A percentile compares a stretch with the other conserved stretches of the same genome.
Evolutionary conservation across 306 rosid genomes (phyloP).

Genomic region (Castanea sativa): DNA sequence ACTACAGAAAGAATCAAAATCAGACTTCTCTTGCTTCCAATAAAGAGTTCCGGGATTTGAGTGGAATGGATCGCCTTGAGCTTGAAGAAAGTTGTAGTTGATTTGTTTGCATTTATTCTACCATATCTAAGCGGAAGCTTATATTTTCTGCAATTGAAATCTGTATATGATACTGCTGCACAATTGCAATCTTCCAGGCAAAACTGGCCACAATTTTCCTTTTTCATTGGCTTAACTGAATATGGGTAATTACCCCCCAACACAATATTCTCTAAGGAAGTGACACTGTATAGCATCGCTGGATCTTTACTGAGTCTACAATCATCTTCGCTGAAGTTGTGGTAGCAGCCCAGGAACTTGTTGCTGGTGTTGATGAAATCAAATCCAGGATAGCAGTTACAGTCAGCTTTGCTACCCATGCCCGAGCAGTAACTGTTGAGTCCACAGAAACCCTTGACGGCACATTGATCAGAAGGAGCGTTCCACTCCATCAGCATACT

Average conservation of each 20-base stretch:
- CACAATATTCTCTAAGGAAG: neutral
- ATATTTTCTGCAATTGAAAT: rapidly evolving
- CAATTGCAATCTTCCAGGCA: too few species aligned
- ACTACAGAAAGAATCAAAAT: neutral
- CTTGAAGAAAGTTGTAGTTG: too few species aligned
- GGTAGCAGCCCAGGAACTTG: neutral
- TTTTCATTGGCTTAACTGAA: rapidly evolving
- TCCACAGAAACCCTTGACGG: too few species aligned
- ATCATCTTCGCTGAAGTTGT: neutral
- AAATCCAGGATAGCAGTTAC: neutral
- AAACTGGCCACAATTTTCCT: rapidly evolving
- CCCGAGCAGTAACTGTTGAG: too few species aligned
- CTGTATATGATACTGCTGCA: too few species aligned
- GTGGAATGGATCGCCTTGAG: rapidly evolving
- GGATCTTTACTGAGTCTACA: neutral
- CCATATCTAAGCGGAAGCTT: too few species aligned
- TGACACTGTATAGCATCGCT: rapidly evolving
- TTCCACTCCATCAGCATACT: neutral
- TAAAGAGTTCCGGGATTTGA: rapidly evolving
- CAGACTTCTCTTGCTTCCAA: too few species aligned
- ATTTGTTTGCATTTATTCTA: too few species aligned
- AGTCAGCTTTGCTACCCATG: neutral
- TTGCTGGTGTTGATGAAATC: neutral
- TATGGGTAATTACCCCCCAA: rapidly evolving
- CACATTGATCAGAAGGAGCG: too few species aligned